These are phyloP conservation scores for Colletotrichum graminicola DNA, from an alignment of 2,329 filamentous ascomycete genomes.

Conservation along the genomic window DNA sequence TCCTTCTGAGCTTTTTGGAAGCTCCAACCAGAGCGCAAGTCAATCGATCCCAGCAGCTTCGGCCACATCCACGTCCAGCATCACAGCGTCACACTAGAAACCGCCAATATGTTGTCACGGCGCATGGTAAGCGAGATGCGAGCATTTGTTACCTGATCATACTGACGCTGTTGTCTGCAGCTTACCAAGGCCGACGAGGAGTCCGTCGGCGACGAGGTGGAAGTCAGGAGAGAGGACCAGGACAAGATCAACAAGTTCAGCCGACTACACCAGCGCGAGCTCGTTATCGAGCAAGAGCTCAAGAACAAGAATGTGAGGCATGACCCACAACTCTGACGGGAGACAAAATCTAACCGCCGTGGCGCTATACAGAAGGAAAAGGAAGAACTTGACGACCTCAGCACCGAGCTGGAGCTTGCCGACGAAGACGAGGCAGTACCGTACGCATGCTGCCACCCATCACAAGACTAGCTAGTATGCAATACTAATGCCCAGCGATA, in stretches of 20 bases:
- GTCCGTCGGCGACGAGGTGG: slow-evolving; percentile 81
- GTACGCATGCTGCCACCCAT: slow-evolving; percentile 60
- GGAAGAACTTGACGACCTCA: slow-evolving; percentile 95
- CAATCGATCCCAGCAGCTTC: slow-evolving; percentile 15
- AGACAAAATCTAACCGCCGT: slow-evolving; percentile 37
- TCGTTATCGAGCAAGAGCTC: slow-evolving; percentile 82
- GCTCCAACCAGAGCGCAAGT: slow-evolving; percentile 9
- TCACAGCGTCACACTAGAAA: slow-evolving; percentile 6
- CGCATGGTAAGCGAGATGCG: slow-evolving; percentile 65
- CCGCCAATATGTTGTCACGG: slow-evolving; percentile 62
- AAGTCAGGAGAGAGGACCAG: slow-evolving; percentile 96
- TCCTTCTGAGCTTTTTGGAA: slow-evolving; percentile 41
- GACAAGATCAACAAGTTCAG: slow-evolving; percentile 99
- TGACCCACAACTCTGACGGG: accelerated
- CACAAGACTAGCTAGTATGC: not conserved
- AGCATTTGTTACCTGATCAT: not conserved
- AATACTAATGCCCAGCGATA: slow-evolving; percentile 53
- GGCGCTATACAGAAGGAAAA: slow-evolving; percentile 84
- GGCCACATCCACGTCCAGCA: slow-evolving; percentile 14
- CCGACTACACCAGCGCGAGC: slow-evolving; percentile 88
- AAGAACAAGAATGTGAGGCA: slow-evolving; percentile 81
- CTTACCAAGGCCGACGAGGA: slow-evolving; percentile 95
- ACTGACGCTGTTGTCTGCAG: slow-evolving; percentile 59
- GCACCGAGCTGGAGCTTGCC: slow-evolving; percentile 89
- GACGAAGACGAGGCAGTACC: slow-evolving; percentile 95